phyloP scores from a whole-genome alignment of 768 basidiomycete species.

The Baorangia bicolor region DNA sequence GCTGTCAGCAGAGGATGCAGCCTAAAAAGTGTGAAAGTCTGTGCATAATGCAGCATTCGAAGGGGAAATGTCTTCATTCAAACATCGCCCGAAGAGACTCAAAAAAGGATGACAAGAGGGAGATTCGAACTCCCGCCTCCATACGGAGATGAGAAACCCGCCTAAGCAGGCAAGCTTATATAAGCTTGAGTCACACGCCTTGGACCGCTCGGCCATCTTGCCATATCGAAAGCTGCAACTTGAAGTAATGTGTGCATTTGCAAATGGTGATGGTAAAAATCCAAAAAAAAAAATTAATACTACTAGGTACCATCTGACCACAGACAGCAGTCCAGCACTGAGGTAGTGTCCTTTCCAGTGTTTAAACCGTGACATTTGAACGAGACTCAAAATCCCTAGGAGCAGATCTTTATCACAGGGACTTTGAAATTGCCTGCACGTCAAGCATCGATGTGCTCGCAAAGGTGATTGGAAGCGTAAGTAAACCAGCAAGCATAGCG shows the following conservation, averaged over 20 bases:
- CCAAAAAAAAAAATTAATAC: no score
- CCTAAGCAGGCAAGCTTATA: slow-evolving; percentile 25
- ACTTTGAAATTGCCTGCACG: no score
- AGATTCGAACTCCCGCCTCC: slow-evolving; percentile 37
- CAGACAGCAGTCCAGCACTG: no score
- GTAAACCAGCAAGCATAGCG: neutral
- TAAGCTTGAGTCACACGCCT: slow-evolving; percentile 61
- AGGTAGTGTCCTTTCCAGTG: no score
- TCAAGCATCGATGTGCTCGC: no score
- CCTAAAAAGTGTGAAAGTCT: neutral
- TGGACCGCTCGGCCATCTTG: slow-evolving; percentile 64
- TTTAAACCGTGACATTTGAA: no score
- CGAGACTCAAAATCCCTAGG: no score
- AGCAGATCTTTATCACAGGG: no score
- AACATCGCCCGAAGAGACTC: neutral
- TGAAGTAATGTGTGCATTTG: neutral
- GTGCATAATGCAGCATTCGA: neutral
- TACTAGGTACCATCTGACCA: no score
- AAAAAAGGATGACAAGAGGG: slow-evolving; percentile 31
- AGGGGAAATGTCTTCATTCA: neutral
- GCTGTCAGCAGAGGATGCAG: neutral
- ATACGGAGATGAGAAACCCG: slow-evolving; percentile 33
- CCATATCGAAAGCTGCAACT: slow-evolving; percentile 9
- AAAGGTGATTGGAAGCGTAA: no score
- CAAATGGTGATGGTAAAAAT: no score